A percentile compares a stretch with the other conserved stretches of the same genome.
Conservation (phyloP, 495 filamentous ascomycete genomes). For the Trichoderma parareesei region DNA sequence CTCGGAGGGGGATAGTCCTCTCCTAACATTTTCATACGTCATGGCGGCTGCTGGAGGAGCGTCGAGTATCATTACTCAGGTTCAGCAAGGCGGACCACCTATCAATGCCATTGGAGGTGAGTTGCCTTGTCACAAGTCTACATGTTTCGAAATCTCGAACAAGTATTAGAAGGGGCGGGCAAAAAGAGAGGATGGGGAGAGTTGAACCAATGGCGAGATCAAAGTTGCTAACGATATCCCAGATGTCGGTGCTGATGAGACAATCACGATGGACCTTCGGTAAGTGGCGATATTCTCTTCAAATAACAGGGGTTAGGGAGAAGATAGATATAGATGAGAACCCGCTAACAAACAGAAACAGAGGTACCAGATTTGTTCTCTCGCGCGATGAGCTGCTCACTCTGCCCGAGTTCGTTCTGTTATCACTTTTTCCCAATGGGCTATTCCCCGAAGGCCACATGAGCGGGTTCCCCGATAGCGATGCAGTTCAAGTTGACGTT, state of each 20-base stretch:
- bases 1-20: conserved; percentile 84
- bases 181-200: not conserved
- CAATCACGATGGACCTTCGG: conserved; percentile 90
- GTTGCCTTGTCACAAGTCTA: conserved; percentile 16
- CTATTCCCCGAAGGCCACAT: conserved; percentile 95
- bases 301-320: not conserved
- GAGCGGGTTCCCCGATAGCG: conserved; percentile 81
- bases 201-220: not conserved
- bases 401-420: conserved; percentile 92
- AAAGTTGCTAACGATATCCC: not conserved
- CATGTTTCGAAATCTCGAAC: conserved; percentile 14
- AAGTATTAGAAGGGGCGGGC: not conserved
- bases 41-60: conserved; percentile 97
- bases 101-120: conserved; percentile 84
- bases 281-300: conserved; percentile 31
- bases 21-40: conserved; percentile 89
- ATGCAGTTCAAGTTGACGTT: conserved; percentile 96
- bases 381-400: conserved; percentile 93
- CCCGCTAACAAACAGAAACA: conserved; percentile 33
- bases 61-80: conserved; percentile 97
- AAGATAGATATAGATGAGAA: conserved; percentile 14
- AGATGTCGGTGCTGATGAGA: conserved; percentile 90
- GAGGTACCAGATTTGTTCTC: conserved; percentile 84
- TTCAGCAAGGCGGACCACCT: conserved; percentile 83
- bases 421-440: conserved; percentile 97